Evolutionary conservation across 306 rosid species (phyloP).

Genomic region (Prunus campanulata): DNA sequence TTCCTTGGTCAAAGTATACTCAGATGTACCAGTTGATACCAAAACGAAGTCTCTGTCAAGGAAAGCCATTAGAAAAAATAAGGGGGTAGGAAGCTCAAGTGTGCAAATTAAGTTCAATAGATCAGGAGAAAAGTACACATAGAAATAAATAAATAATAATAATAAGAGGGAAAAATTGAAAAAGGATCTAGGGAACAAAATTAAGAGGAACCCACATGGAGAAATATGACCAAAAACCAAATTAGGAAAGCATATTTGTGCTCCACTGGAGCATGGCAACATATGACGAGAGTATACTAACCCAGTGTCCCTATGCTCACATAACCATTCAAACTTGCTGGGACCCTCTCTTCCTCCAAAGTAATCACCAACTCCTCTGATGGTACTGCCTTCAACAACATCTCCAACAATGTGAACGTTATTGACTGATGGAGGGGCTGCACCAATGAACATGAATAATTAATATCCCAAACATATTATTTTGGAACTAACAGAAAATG

Average conservation of each 20-base stretch:
- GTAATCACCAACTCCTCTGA: constrained; percentile 91
- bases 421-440: constrained; percentile 90
- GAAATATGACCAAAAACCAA: constrained; percentile 15
- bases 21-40: constrained; percentile 80
- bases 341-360: constrained; percentile 99
- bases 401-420: constrained; percentile 82
- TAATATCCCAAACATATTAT: not conserved
- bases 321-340: constrained; percentile 95
- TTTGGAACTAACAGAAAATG: not conserved
- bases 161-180: not conserved
- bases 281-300: constrained; percentile 35
- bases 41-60: constrained; percentile 53
- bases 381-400: constrained; percentile 65
- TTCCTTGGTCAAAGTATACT: constrained; percentile 79
- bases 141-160: not conserved
- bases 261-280: constrained; percentile 6
- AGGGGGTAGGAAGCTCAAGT: constrained; percentile 13
- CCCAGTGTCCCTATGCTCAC: constrained; percentile 70
- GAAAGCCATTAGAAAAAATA: constrained; percentile 23
- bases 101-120: not conserved
- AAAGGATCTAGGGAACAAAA: constrained; percentile 9
- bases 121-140: not conserved
- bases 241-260: constrained; percentile 3
- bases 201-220: constrained; percentile 9
- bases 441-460: constrained; percentile 15